Base-by-base conservation (phyloP, 2,329 filamentous ascomycete species). In the Pseudocercospora fijiensis region DNA sequence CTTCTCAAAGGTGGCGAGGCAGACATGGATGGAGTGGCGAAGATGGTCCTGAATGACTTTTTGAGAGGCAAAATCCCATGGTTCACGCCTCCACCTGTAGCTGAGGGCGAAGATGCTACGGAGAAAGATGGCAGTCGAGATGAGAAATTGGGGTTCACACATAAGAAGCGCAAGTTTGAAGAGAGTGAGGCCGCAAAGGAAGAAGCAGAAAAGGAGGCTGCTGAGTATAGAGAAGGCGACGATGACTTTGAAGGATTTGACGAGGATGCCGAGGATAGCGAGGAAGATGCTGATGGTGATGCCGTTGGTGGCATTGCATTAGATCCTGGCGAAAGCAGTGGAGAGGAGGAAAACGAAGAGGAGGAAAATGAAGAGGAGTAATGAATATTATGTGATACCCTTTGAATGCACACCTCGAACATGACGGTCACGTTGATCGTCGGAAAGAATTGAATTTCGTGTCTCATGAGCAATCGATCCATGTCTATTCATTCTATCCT, bases 11-110 rank as follows among this genome's bases (percentile, higher is more conserved):
- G 91, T 63, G 95, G 94, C n/a, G 95, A 98, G 76, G 90, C 94
- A 3, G 95, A 99, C 76, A 80, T 97, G 61, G 94, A 98, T 72
- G 92, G 93, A 72, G 92, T 96, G 55, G 95, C 95, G 1, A 96
- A 96, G 78, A 96, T 96, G 87, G 90, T 99, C 0, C 81, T 99
- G 64, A 98, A 96, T 73, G 95, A 99, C 75, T 99, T 98, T 76
- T 86, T 98, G 74, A 83, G 95, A 67, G 95, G 95, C 62, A 97
- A 94, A 79, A 91, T 98, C 26, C 95, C 95, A 1, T 99, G 96
- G 95, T 99, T 92, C 74, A 95, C 91, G 0, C 88, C 92, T 8
- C 88, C 92, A 9, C 92, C 93, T 1, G 69, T 72, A 47, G 72
- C 70, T 33, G 78, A 77, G 43, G 79, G 83, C 13, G 74, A 78